phyloP scores from a whole-genome alignment of 2,329 filamentous ascomycete species.

The Erysiphe pulchra region DNA sequence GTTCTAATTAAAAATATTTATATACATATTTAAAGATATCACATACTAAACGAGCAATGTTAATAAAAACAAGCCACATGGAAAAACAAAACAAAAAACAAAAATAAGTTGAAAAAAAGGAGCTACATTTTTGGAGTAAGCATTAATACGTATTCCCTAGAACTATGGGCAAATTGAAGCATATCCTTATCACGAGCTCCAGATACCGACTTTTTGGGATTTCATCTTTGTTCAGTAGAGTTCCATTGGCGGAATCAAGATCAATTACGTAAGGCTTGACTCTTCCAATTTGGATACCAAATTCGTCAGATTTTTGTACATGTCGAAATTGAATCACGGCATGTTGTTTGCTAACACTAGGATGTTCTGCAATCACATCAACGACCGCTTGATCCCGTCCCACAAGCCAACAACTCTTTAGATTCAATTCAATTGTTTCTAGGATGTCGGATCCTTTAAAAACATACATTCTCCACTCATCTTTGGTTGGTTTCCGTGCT shows the following conservation, averaged over 20 bases:
- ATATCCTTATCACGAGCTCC: conserved; percentile 79
- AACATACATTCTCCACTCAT: conserved; percentile 73
- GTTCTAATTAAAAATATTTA: no score
- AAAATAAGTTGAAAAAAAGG: no score
- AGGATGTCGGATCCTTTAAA: conserved; percentile 67
- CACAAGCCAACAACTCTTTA: conserved; percentile 71
- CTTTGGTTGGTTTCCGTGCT: conserved; percentile 59
- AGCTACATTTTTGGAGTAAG: background rate
- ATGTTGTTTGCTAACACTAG: conserved; percentile 85
- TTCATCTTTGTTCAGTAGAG: conserved; percentile 48
- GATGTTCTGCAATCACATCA: conserved; percentile 67
- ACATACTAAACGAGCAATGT: no score
- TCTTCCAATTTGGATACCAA: conserved; percentile 53
- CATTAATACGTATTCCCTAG: conserved; percentile 77
- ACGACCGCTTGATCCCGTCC: conserved; percentile 60
- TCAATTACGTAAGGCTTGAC: conserved; percentile 82
- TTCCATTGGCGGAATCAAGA: conserved; percentile 81
- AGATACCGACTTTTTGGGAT: conserved; percentile 57
- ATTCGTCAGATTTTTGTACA: conserved; percentile 62
- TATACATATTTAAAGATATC: no score
- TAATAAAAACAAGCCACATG: no score
- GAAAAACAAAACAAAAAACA: no score
- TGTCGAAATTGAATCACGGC: conserved; percentile 84
- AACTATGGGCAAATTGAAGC: conserved; percentile 64
- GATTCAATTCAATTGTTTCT: conserved; percentile 53